Base-by-base conservation (phyloP, 1,284 basidiomycete genomes). In the Pseudozyma tsukubaensis region DNA sequence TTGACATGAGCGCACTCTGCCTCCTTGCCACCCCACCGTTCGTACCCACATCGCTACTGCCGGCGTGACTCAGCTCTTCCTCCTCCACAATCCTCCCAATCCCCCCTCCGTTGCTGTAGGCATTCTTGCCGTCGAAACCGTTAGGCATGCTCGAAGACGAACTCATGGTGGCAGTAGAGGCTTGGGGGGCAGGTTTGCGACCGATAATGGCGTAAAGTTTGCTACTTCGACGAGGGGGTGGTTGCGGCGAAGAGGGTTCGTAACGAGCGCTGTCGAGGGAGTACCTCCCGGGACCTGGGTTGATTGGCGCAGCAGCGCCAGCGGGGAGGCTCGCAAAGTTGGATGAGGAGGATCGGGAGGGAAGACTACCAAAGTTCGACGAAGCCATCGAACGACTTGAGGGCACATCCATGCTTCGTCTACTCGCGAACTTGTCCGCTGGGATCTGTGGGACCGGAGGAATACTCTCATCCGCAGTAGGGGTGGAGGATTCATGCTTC, bases 151-250 rank as follows among this genome's bases (percentile, higher is more conserved):
- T 29, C 24, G 24, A 29, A 29, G 24, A 29, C 3, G 24, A 29
- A 14, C 12, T 37, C 34, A 10, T 32, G 0, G 50, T 11, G 14
- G 48, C 32, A 24, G 29, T 34, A 24, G 18, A 40, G 18, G 43
- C 45, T 4, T 19, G 36, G 4, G 49, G 48, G 32, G 53, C 21
- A n/a, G 51, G 40, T 29, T 54, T 52, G 6, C 53, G 35, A 3
- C 18, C 8, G 29, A 50, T 21, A 18, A 60, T 19, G 4, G 62
- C 62, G 47, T 65, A 71, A 0, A 47, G 3, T 21, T 65, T 71
- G 48, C 58, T 61, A 44, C 68, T 71, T 10, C 51, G 43, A 0
- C 68, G 53, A 1, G 68, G 58, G 1, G 68, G 68, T 4, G 61
- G 59, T 13, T 19, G 9, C 1, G 67, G 67, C 0, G 42, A 35